Percentiles rank a stretch among this genome's conserved stretches.
Conservation (phyloP, 306 rosid genomes). For the Hippophae rhamnoides region DNA sequence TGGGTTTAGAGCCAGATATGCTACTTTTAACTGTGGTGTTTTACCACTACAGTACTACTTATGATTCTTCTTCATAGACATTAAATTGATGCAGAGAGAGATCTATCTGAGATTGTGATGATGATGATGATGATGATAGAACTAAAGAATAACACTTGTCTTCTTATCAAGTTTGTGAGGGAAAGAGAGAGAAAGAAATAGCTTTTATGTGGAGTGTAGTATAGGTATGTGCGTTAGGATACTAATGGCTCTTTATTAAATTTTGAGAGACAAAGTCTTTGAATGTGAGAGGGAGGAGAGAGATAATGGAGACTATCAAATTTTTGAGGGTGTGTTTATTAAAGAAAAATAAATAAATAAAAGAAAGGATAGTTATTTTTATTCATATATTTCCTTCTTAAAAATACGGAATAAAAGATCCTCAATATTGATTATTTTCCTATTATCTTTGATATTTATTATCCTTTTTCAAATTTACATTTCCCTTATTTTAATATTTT, state of each 20-base stretch:
- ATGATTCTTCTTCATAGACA: background rate
- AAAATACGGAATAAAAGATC: too few relatives aligned
- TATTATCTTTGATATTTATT: too few relatives aligned
- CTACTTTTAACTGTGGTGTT: background rate
- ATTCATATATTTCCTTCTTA: too few relatives aligned
- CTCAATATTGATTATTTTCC: too few relatives aligned
- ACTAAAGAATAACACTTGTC: constrained; percentile 27
- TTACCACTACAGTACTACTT: background rate
- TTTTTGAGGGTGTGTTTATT: too few relatives aligned
- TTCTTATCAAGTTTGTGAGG: constrained; percentile 13
- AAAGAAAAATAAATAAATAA: too few relatives aligned
- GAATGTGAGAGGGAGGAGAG: background rate
- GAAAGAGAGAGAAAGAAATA: constrained; percentile 15
- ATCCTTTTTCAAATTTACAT: too few relatives aligned
- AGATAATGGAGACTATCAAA: too few relatives aligned
- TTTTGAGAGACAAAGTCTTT: constrained; percentile 14
- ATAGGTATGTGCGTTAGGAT: constrained; percentile 5
- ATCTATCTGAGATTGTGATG: constrained; percentile 8
- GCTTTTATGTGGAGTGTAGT: constrained; percentile 20
- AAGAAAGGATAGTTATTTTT: too few relatives aligned
- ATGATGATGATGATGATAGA: constrained; percentile 1
- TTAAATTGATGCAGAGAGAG: constrained; percentile 14
- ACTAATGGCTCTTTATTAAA: constrained; percentile 24
- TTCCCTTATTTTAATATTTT: too few relatives aligned
- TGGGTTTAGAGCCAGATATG: background rate